Evolutionary conservation across 2,329 filamentous ascomycete species (phyloP).

Genomic region (Talaromyces sp.): DNA sequence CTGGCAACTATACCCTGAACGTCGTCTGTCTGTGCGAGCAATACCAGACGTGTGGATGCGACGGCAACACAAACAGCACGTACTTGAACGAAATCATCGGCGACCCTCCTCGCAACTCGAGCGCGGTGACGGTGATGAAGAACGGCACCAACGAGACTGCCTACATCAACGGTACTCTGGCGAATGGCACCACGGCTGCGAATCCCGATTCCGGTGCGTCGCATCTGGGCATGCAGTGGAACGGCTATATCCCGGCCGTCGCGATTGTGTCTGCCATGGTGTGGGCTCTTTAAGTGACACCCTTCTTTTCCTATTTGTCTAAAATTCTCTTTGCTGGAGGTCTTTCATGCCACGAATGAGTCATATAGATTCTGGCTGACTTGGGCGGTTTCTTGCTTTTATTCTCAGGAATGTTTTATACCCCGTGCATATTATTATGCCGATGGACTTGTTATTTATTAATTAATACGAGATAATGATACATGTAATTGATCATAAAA

Average conservation of each 20-base stretch:
- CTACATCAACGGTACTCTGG: conserved; percentile 46
- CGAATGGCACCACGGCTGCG: conserved; percentile 40
- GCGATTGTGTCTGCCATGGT: conserved; percentile 32
- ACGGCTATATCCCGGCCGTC: conserved; percentile 41
- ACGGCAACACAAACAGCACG: conserved; percentile 43
- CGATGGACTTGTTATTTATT: not conserved
- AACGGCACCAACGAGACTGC: conserved; percentile 37
- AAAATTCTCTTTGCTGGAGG: not conserved
- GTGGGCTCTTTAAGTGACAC: conserved; percentile 21
- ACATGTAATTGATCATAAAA: not conserved
- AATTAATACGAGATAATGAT: not conserved
- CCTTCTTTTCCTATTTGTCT: not conserved
- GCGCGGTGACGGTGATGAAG: conserved; percentile 30
- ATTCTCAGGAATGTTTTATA: not conserved
- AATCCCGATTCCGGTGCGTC: conserved; percentile 23
- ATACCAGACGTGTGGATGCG: conserved; percentile 55
- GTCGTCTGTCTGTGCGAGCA: conserved; percentile 55
- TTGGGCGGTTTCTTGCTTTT: not conserved
- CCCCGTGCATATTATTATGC: not conserved
- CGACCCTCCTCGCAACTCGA: conserved; percentile 35
- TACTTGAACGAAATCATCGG: conserved; percentile 41
- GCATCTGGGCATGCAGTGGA: conserved; percentile 23
- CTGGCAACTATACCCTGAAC: conserved; percentile 47
- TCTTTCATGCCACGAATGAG: not conserved
- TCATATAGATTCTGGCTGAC: not conserved